A percentile compares a stretch with the other conserved stretches of the same genome.
These are phyloP conservation scores for Xanthoconium purpureum DNA, from an alignment of 768 basidiomycete species.

Conservation along the genomic window DNA sequence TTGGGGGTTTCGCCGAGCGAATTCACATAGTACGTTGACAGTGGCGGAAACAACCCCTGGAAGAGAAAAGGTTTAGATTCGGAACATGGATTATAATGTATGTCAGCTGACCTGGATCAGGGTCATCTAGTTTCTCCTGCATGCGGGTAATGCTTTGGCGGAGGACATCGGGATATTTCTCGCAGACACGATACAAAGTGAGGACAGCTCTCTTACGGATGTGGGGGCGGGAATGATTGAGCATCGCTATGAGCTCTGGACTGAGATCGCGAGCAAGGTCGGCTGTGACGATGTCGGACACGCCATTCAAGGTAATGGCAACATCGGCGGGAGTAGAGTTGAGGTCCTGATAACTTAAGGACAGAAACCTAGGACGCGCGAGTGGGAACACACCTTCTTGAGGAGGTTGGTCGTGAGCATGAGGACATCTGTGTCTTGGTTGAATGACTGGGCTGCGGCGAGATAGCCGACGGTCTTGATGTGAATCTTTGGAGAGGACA, in stretches of 20 bases:
- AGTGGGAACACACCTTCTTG: slow-evolving; percentile 68
- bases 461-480: slow-evolving; percentile 96
- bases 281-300: slow-evolving; percentile 78
- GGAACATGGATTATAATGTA: background rate
- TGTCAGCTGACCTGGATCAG: slow-evolving; percentile 54
- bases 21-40: slow-evolving; percentile 91
- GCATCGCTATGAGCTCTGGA: slow-evolving; percentile 78
- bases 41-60: slow-evolving; percentile 91
- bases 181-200: slow-evolving; percentile 74
- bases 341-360: slow-evolving; percentile 57
- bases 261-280: slow-evolving; percentile 91
- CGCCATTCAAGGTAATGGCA: slow-evolving; percentile 74
- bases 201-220: slow-evolving; percentile 91
- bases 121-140: slow-evolving; percentile 77
- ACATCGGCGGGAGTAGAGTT: slow-evolving; percentile 72
- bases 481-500: slow-evolving; percentile 90
- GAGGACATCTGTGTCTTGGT: slow-evolving; percentile 92
- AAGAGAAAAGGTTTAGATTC: background rate
- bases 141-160: slow-evolving; percentile 64
- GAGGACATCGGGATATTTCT: slow-evolving; percentile 78
- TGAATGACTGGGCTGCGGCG: slow-evolving; percentile 87
- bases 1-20: slow-evolving; percentile 73
- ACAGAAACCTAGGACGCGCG: slow-evolving; percentile 1
- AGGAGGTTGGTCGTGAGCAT: slow-evolving; percentile 95
- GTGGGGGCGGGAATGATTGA: slow-evolving; percentile 84